Base-by-base conservation (phyloP, 2,329 filamentous ascomycete species). In the Fusarium equiseti region DNA sequence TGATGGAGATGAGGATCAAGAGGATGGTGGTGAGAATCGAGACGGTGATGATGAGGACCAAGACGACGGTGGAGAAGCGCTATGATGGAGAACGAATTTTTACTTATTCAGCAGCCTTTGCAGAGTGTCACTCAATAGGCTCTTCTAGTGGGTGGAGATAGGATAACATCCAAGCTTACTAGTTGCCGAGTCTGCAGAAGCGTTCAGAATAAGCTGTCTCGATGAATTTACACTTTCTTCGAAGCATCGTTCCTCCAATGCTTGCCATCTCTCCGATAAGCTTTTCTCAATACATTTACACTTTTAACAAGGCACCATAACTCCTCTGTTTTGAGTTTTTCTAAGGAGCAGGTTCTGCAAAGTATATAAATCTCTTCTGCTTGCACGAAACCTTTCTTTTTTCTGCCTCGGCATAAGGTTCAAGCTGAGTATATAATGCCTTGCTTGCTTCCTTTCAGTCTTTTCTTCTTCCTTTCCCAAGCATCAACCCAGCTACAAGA, bases 311-410 rank as follows among this genome's bases (percentile, higher is more conserved):
- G n/a, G 10, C 18, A n/a, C 3, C 3, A 7, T 38, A 1, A n/a
- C 35, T 10, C 35, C 18, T 38, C 10, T 4, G 18, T 10, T 38
- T 12, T 38, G 6, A n/a, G 18, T 7, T 12, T 38, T 38, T 10
- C 11, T 0, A 12, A n/a, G 1, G 2, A 38, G 10, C 3, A 38
- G 6, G 6, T 1, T 38, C 18, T 38, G 35, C 35, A n/a, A n/a
- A n/a, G 5, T 38, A 7, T 38, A 2, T 6, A 38, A 38, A 38
- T 38, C 10, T n/a, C 2, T 7, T 38, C 18, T n/a, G 10, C 35
- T 38, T 38, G 35, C 35, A 12, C 10, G 10, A 38, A 38, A n/a
- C 18, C 18, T 38, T 38, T 38, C 10, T 38, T n/a, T 38, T 8
- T 6, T n/a, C 35, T 38, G 10, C 35, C 18, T 31, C 5, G 29